phyloP scores from a whole-genome alignment of 1,284 basidiomycete genomes.

The Boletus smithii region DNA sequence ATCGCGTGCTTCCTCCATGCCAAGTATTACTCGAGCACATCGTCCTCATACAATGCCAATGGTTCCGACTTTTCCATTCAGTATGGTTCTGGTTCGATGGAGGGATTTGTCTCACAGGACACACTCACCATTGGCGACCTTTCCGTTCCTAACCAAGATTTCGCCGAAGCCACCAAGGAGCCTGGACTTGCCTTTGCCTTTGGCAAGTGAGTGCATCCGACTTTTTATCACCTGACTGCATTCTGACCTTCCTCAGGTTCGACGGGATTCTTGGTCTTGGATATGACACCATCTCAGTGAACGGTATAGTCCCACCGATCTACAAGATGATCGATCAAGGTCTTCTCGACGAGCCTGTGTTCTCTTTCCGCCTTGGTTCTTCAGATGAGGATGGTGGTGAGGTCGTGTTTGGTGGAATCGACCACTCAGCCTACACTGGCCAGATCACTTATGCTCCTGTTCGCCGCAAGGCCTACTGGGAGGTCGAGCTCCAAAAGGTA shows the following conservation, averaged over 20 bases:
- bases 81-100: constrained; percentile 96
- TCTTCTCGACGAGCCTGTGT: constrained; percentile 83
- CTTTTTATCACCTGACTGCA: not conserved
- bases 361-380: constrained; percentile 91
- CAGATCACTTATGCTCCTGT: constrained; percentile 87
- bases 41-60: constrained; percentile 90
- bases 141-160: constrained; percentile 75
- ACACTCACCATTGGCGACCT: constrained; percentile 83
- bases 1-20: constrained; percentile 98
- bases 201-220: constrained; percentile 75
- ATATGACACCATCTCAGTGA: constrained; percentile 96
- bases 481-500: constrained; percentile 89
- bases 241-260: constrained; percentile 52
- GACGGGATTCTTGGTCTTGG: constrained; percentile 96
- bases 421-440: constrained; percentile 77
- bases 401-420: constrained; percentile 91
- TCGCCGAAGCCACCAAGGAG: constrained; percentile 96
- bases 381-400: constrained; percentile 91
- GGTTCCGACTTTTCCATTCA: constrained; percentile 90
- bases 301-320: constrained; percentile 92
- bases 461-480: constrained; percentile 98
- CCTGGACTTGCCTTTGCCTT: constrained; percentile 98
- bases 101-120: constrained; percentile 94
- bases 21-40: constrained; percentile 87
- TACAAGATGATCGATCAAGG: constrained; percentile 90